Conservation (phyloP, 2,329 filamentous ascomycete genomes). For the Alternaria novae-zelandiae region DNA sequence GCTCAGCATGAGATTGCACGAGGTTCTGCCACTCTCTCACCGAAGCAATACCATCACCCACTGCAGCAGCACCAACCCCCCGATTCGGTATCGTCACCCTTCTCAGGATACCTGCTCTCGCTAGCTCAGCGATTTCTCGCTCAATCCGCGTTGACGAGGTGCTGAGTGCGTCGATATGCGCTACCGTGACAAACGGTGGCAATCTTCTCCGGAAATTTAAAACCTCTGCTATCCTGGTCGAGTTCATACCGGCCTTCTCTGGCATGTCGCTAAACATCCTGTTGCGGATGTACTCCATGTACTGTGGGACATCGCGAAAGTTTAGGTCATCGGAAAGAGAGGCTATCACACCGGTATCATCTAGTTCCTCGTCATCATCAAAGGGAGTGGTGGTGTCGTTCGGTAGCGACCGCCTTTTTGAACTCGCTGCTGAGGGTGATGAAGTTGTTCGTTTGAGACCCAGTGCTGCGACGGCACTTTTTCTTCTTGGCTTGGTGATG, state of each 20-base stretch:
- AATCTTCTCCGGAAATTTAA: slow-evolving; percentile 66
- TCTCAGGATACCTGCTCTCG: slow-evolving; percentile 63
- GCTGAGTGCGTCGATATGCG: slow-evolving; percentile 70
- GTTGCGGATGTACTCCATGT: slow-evolving; percentile 65
- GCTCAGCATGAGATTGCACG: slow-evolving; percentile 27
- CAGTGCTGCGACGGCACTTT: slow-evolving; percentile 30
- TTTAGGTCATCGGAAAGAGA: slow-evolving; percentile 63
- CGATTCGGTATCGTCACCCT: slow-evolving; percentile 69
- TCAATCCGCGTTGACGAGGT: slow-evolving; percentile 69
- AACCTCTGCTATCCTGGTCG: slow-evolving; percentile 67
- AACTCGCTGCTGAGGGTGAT: slow-evolving; percentile 47
- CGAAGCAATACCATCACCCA: slow-evolving; percentile 70
- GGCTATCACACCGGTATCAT: slow-evolving; percentile 65
- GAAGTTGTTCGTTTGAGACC: slow-evolving; percentile 41
- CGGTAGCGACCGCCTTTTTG: slow-evolving; percentile 37
- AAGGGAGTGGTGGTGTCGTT: slow-evolving; percentile 32
- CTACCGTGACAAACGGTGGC: slow-evolving; percentile 69
- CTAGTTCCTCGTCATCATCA: slow-evolving; percentile 56
- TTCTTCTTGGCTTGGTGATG: slow-evolving; percentile 33
- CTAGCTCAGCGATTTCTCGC: slow-evolving; percentile 69
- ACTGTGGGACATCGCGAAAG: slow-evolving; percentile 68
- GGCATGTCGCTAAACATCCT: slow-evolving; percentile 72
- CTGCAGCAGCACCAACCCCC: slow-evolving; percentile 61
- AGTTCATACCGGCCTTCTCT: slow-evolving; percentile 66
- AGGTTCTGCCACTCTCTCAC: slow-evolving; percentile 55